These are phyloP conservation scores for Butyriboletus loyo DNA, from an alignment of 768 basidiomycete genomes.

Conservation along the genomic window DNA sequence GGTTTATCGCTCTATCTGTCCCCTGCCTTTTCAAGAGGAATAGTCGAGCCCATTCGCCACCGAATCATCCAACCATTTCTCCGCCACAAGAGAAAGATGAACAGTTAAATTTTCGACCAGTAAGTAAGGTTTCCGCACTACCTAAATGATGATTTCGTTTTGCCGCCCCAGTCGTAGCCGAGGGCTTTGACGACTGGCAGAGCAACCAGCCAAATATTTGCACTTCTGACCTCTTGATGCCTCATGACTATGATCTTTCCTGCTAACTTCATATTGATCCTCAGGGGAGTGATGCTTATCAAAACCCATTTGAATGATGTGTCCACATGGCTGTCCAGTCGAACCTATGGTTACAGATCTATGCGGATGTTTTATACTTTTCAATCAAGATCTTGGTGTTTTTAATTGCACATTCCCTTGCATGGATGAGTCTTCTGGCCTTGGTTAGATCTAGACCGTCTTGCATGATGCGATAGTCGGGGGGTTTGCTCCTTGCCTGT, in stretches of 20 bases:
- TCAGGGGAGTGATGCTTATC: background rate
- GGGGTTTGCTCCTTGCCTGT: constrained; percentile 24
- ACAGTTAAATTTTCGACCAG: constrained; percentile 6
- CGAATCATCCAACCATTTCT: constrained; percentile 20
- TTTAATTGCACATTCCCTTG: constrained; percentile 66
- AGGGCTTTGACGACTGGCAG: constrained; percentile 60
- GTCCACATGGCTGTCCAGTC: constrained; percentile 3
- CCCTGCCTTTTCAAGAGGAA: constrained; percentile 64
- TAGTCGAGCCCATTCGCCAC: constrained; percentile 61
- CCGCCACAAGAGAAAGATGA: background rate
- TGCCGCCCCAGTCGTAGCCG: constrained; percentile 78
- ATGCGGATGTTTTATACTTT: constrained; percentile 29
- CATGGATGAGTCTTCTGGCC: constrained; percentile 63
- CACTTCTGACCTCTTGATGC: constrained; percentile 49
- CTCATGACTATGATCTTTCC: background rate
- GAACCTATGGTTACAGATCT: background rate
- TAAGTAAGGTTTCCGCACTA: constrained; percentile 24
- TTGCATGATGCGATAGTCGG: constrained; percentile 46
- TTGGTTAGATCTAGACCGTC: constrained; percentile 52
- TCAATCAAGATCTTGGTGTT: constrained; percentile 55
- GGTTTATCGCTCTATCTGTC: constrained; percentile 69
- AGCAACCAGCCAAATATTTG: constrained; percentile 67
- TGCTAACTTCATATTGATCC: constrained; percentile 5
- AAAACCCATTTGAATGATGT: background rate
- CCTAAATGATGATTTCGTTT: constrained; percentile 53